phyloP scores from a whole-genome alignment of 768 basidiomycete genomes.

The Butyriboletus loyo region DNA sequence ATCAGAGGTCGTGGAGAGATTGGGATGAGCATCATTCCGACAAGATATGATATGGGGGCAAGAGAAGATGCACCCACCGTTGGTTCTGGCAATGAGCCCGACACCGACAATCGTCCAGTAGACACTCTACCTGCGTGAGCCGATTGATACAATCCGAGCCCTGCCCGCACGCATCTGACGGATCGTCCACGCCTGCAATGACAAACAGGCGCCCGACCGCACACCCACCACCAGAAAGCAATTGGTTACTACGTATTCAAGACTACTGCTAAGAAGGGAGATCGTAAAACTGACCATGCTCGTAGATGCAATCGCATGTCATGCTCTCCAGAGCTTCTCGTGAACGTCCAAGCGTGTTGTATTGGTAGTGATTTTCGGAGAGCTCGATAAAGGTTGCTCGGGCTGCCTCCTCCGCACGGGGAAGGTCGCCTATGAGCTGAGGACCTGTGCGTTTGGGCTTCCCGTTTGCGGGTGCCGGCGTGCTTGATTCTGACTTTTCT shows the following conservation, averaged over 20 bases:
- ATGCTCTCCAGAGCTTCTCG: constrained; percentile 89
- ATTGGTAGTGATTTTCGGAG: constrained; percentile 79
- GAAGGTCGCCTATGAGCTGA: constrained; percentile 80
- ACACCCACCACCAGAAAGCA: constrained; percentile 11
- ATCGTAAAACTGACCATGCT: constrained; percentile 61
- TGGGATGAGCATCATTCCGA: background rate
- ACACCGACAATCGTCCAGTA: constrained; percentile 87
- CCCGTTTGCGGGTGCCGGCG: constrained; percentile 34
- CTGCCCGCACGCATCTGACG: constrained; percentile 74
- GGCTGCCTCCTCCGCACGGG: constrained; percentile 72
- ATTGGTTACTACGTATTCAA: constrained; percentile 31
- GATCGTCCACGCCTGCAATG: constrained; percentile 54
- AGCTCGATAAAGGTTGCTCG: constrained; percentile 72
- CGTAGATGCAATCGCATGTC: constrained; percentile 90
- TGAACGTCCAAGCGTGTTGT: constrained; percentile 80
- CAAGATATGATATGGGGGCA: background rate
- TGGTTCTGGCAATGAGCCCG: constrained; percentile 85
- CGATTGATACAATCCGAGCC: constrained; percentile 95
- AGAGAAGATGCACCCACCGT: constrained; percentile 49
- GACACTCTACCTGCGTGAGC: constrained; percentile 94
- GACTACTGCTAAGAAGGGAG: constrained; percentile 17
- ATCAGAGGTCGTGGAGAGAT: background rate
- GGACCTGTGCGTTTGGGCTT: constrained; percentile 39
- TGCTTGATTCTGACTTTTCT: constrained; percentile 35
- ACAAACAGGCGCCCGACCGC: constrained; percentile 22